A percentile compares a stretch with the other conserved stretches of the same genome.
These are phyloP conservation scores for Dictyostelium firmibasis DNA, from an alignment of 78 protist genomes.

Conservation along the genomic window DNA sequence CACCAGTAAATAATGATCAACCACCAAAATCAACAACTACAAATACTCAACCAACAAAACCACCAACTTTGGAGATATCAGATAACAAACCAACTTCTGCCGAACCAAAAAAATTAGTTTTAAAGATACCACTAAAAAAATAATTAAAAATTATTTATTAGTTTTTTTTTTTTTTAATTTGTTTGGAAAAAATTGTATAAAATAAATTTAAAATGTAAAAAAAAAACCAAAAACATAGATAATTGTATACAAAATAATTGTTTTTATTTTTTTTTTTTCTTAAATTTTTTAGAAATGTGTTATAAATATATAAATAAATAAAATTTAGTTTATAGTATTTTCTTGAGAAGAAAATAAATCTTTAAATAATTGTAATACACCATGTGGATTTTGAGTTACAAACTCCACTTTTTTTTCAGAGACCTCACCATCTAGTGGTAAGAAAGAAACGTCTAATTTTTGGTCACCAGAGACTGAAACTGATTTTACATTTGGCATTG, in stretches of 20 bases:
- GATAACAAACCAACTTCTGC: background rate
- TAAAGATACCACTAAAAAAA: background rate
- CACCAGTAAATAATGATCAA: background rate
- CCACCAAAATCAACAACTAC: background rate
- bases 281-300: background rate
- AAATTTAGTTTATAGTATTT: constrained; percentile 19
- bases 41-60: background rate
- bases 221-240: background rate
- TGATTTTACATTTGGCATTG: constrained; percentile 47
- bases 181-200: background rate
- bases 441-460: constrained; percentile 12
- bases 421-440: constrained; percentile 64
- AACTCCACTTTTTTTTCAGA: constrained; percentile 33
- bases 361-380: constrained; percentile 61
- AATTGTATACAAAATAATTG: background rate
- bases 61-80: background rate
- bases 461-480: constrained; percentile 26
- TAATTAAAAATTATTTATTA: background rate
- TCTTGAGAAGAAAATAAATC: constrained; percentile 59
- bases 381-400: constrained; percentile 54
- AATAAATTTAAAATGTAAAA: background rate
- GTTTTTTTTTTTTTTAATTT: background rate
- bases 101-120: constrained; percentile 1
- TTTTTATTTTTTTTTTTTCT: background rate
- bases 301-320: too few species aligned